These are phyloP conservation scores for Neonectria punicea DNA, from an alignment of 2,329 filamentous ascomycete genomes.

Conservation along the genomic window DNA sequence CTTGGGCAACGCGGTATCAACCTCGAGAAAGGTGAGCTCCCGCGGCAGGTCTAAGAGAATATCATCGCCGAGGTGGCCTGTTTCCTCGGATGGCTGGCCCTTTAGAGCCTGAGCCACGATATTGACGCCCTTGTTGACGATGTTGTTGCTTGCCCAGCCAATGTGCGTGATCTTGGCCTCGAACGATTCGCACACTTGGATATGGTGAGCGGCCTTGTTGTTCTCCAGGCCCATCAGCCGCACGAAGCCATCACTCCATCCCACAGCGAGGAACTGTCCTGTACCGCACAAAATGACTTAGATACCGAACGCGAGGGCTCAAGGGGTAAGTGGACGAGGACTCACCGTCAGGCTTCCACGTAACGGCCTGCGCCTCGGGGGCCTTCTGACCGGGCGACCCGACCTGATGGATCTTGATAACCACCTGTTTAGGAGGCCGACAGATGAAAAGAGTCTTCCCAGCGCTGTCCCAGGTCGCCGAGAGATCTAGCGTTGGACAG, in stretches of 20 bases:
- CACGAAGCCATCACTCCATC: conserved; percentile 83
- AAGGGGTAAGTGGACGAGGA: background rate
- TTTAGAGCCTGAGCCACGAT: conserved; percentile 23
- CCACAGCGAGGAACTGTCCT: conserved; percentile 83
- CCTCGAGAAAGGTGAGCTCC: conserved; percentile 78
- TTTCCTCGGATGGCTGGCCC: conserved; percentile 28
- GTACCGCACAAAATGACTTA: conserved; percentile 4
- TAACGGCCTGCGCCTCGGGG: conserved; percentile 60
- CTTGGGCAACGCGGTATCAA: conserved; percentile 80
- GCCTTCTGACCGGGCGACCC: conserved; percentile 52
- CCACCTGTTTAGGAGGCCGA: conserved; percentile 78
- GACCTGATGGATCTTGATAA: conserved; percentile 62
- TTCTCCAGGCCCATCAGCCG: conserved; percentile 83
- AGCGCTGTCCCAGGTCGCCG: conserved; percentile 74
- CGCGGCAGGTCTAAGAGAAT: conserved; percentile 69
- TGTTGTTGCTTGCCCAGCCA: conserved; percentile 61
- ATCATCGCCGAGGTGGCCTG: conserved; percentile 19
- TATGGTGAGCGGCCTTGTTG: conserved; percentile 82
- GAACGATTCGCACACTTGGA: conserved; percentile 61
- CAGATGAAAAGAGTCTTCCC: conserved; percentile 79
- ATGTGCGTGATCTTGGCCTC: conserved; percentile 61
- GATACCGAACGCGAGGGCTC: background rate
- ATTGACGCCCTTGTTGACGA: conserved; percentile 45
- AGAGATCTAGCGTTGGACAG: conserved; percentile 87
- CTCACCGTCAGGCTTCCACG: conserved; percentile 76